phyloP scores from a whole-genome alignment of 2,329 filamentous ascomycete genomes.

The Diaporthe vaccinii region DNA sequence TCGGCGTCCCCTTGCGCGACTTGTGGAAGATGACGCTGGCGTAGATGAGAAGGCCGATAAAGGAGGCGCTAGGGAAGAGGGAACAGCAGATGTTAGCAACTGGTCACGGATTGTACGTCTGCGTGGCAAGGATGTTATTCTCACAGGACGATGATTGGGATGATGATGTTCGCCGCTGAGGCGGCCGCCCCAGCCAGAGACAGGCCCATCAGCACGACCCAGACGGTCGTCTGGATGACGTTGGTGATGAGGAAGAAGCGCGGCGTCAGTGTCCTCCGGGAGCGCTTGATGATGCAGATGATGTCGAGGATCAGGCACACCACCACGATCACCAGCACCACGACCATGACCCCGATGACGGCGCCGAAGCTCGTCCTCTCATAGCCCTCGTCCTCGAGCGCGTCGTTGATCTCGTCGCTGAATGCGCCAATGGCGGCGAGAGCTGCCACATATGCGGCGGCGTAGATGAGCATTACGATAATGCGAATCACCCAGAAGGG shows the following conservation, averaged over 20 bases:
- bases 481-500: constrained; percentile 53
- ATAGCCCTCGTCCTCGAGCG: constrained; percentile 32
- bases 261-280: constrained; percentile 48
- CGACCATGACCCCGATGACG: constrained; percentile 44
- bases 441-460: constrained; percentile 45
- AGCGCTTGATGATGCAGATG: constrained; percentile 51
- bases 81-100: constrained; percentile 20
- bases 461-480: constrained; percentile 47
- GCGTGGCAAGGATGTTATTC: constrained; percentile 16
- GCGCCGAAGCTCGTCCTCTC: not conserved
- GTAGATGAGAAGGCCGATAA: constrained; percentile 51
- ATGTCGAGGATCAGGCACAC: constrained; percentile 50
- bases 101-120: not conserved
- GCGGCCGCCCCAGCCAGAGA: constrained; percentile 44
- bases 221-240: constrained; percentile 48
- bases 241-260: constrained; percentile 51
- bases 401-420: constrained; percentile 41
- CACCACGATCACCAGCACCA: constrained; percentile 47
- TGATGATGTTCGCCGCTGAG: constrained; percentile 35
- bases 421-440: constrained; percentile 39
- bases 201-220: constrained; percentile 47
- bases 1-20: constrained; percentile 45
- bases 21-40: constrained; percentile 49
- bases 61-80: constrained; percentile 46
- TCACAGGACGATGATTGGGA: constrained; percentile 49